Evolutionary conservation across 2,329 filamentous ascomycete species (phyloP).

Genomic region (Corniculantispora saksenae): DNA sequence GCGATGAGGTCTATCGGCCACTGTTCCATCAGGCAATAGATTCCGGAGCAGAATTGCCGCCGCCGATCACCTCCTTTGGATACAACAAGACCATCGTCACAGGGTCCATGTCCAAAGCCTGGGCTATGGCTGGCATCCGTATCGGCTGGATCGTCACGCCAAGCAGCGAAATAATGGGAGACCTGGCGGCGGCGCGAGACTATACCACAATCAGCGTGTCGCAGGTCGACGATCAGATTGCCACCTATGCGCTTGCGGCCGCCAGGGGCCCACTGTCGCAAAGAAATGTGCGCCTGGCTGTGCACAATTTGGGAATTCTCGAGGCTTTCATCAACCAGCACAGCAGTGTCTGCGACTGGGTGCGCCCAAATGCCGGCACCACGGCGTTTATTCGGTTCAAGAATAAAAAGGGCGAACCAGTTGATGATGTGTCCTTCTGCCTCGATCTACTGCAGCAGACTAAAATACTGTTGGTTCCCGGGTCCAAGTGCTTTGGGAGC

Average conservation of each 20-base stretch:
- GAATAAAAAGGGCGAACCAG: slow-evolving; percentile 53
- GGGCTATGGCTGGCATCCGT: slow-evolving; percentile 77
- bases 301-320: slow-evolving; percentile 51
- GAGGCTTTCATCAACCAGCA: slow-evolving; percentile 67
- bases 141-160: slow-evolving; percentile 80
- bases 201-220: slow-evolving; percentile 78
- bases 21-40: slow-evolving; percentile 67
- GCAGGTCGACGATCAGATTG: slow-evolving; percentile 72
- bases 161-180: slow-evolving; percentile 60
- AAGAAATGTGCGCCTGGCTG: not conserved
- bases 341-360: slow-evolving; percentile 65
- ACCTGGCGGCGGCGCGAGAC: slow-evolving; percentile 66
- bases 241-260: slow-evolving; percentile 67
- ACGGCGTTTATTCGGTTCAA: slow-evolving; percentile 75
- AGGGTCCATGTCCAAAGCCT: slow-evolving; percentile 83
- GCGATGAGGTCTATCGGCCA: slow-evolving; percentile 82
- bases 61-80: slow-evolving; percentile 69
- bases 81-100: slow-evolving; percentile 73
- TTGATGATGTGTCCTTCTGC: slow-evolving; percentile 74
- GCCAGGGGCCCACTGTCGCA: slow-evolving; percentile 38
- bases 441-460: slow-evolving; percentile 65
- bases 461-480: slow-evolving; percentile 77
- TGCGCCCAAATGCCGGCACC: slow-evolving; percentile 75
- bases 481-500: slow-evolving; percentile 69
- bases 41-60: slow-evolving; percentile 40